Evolutionary conservation across 2,329 filamentous ascomycete genomes (phyloP), one percentile per base, ranked within the genome.

Genomic region (Aspergillus sp.): DNA sequence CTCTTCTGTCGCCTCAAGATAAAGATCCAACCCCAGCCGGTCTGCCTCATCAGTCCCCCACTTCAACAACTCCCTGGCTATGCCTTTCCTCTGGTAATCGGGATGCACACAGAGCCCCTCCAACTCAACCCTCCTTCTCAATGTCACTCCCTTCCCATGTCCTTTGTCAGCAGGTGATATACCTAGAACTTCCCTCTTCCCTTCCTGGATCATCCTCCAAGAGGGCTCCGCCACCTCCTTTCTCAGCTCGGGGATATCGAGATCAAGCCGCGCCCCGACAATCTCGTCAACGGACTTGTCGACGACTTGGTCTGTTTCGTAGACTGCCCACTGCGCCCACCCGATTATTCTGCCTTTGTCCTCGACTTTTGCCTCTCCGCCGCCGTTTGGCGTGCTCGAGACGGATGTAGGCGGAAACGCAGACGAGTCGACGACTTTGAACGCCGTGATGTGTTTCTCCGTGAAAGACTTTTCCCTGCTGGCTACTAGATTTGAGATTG

Each of bases 1-100:
- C 5, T 54, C 54, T 13, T 50, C 34, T 11, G 54, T 61, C 13
- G 54, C 57, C 51, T 61, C 57, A 22, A 61, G 41, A 46, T 57
- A 60, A 7, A 48, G 11, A 1, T 30, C 12, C 9, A 57, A 4
- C 0, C 45, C 40, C 27, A 54, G 19, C 17, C 20, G 24, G 42
- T 57, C 50, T 17, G 58, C 56, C 47, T 58, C 53, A 11, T 19
- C 13, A 12, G 53, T 24, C 5, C 50, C 46, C 49, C 42, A 55
- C n/a, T 34, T 11, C 41, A 61, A 15, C 5, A 58, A 34, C 27
- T 34, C 20, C 11, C 17, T 47, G 30, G 34, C 60, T 12, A 57
- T 52, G 2, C 37, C 1, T 54, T 57, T 22, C 37, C 27, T 3
- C 54, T 57, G 54, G 19, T 50, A 55, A 2, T 54, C 57, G 13